Percentiles rank a stretch among this genome's conserved stretches.
phyloP scores from a whole-genome alignment of 1,139 yeast genomes.

The Candida sp. region DNA sequence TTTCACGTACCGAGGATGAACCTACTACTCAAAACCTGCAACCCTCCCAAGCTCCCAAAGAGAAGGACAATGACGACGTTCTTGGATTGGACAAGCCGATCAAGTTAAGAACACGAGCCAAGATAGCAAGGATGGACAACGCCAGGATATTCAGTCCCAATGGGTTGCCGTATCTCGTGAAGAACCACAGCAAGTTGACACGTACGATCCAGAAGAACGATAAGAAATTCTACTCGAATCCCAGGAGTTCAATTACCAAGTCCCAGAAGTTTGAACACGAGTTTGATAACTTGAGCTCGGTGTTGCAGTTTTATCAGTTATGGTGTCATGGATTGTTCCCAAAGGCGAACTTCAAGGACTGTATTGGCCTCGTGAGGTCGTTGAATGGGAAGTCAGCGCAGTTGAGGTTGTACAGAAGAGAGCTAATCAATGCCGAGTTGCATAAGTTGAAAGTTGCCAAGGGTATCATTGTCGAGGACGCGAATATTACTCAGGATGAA shows the following conservation, averaged over 20 bases:
- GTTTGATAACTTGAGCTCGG: slow-evolving; percentile 41
- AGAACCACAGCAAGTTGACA: slow-evolving; percentile 39
- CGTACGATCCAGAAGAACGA: slow-evolving; percentile 34
- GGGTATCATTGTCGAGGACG: slow-evolving; percentile 31
- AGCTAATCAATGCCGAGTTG: slow-evolving; percentile 38
- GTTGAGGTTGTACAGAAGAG: slow-evolving; percentile 39
- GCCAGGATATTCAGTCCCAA: slow-evolving; percentile 47
- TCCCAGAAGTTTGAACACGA: slow-evolving; percentile 38
- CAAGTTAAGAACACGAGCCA: slow-evolving; percentile 34
- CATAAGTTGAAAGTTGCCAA: slow-evolving; percentile 33
- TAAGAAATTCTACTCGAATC: slow-evolving; percentile 17
- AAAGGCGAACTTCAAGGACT: slow-evolving; percentile 75
- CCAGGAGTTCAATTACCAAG: slow-evolving; percentile 1
- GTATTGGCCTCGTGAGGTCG: slow-evolving; percentile 37
- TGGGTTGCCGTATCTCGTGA: slow-evolving; percentile 52
- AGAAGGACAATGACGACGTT: slow-evolving; percentile 24
- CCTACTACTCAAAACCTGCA: not conserved
- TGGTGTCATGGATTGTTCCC: slow-evolving; percentile 90
- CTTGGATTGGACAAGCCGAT: slow-evolving; percentile 47
- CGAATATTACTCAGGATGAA: not conserved
- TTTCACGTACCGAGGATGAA: not conserved
- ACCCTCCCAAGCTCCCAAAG: not conserved
- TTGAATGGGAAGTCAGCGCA: slow-evolving; percentile 38
- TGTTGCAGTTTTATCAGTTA: slow-evolving; percentile 72
- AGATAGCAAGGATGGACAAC: slow-evolving; percentile 50